Conservation (phyloP, 345 rosid species). For the Populus davidiana region DNA sequence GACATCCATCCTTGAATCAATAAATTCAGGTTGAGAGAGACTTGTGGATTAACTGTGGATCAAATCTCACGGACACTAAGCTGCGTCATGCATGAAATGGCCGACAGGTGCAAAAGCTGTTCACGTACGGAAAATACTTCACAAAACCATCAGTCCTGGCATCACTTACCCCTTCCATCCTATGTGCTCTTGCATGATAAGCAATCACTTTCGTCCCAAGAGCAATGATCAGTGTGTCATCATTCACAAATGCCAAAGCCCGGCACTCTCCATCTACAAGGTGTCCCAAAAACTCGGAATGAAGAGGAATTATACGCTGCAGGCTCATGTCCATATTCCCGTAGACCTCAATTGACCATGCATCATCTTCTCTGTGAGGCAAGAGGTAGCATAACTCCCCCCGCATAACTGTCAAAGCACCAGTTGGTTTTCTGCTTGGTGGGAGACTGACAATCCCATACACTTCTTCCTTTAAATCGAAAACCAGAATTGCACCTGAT, state of each 20-base stretch:
- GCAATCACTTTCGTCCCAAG: constrained; percentile 16
- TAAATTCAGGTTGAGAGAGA: neutral
- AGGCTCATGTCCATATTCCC: constrained; percentile 33
- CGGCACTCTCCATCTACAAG: neutral
- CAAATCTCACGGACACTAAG: neutral
- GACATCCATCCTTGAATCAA: neutral
- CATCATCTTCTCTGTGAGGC: constrained; percentile 10
- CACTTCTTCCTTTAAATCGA: constrained; percentile 25
- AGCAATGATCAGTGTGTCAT: constrained; percentile 21
- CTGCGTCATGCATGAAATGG: neutral
- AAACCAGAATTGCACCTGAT: constrained; percentile 22
- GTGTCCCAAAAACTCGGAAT: neutral
- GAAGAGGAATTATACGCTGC: constrained; percentile 18
- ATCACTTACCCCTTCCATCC: neutral
- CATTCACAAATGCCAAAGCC: constrained; percentile 26
- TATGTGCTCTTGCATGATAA: constrained; percentile 14
- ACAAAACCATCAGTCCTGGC: neutral
- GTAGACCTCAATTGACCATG: constrained; percentile 18
- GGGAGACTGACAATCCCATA: constrained; percentile 34
- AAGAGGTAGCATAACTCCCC: constrained; percentile 41
- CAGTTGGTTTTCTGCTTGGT: constrained; percentile 5
- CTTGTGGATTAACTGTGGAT: neutral
- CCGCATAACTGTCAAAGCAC: constrained; percentile 28
- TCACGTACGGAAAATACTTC: constrained; percentile 38
- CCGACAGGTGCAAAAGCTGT: constrained; percentile 27